These are phyloP conservation scores for Piromyces finnis DNA, from an alignment of 192 early-diverging fungal genomes.

Conservation along the genomic window DNA sequence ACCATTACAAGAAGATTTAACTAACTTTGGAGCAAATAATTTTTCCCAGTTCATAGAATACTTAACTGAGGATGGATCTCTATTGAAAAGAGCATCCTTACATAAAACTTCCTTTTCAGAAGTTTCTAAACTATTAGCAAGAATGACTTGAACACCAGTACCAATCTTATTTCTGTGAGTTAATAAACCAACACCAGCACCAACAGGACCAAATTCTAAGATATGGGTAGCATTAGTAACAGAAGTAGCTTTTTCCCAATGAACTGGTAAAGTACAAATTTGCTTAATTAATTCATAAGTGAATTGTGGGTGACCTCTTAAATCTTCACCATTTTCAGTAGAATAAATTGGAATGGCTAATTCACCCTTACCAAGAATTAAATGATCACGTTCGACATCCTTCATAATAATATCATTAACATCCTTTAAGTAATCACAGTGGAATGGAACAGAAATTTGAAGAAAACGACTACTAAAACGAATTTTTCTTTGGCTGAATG, in stretches of 20 bases:
- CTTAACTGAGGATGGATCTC: slow-evolving; percentile 46
- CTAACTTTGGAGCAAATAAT: slow-evolving; percentile 67
- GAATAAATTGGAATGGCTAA: slow-evolving; percentile 61
- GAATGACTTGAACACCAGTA: slow-evolving; percentile 53
- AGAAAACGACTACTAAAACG: slow-evolving; percentile 82
- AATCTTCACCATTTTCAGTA: slow-evolving; percentile 42
- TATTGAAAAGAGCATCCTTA: slow-evolving; percentile 61
- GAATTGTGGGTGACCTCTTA: slow-evolving; percentile 45
- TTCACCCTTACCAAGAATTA: slow-evolving; percentile 41
- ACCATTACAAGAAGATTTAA: slow-evolving; percentile 43
- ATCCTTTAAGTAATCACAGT: slow-evolving; percentile 54
- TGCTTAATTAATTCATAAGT: slow-evolving; percentile 35
- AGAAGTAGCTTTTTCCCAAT: slow-evolving; percentile 53
- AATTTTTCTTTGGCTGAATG: slow-evolving; percentile 73
- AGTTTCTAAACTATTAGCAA: slow-evolving; percentile 47
- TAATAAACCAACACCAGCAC: slow-evolving; percentile 63
- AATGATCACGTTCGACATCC: slow-evolving; percentile 45
- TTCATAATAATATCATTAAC: slow-evolving; percentile 41
- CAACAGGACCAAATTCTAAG: slow-evolving; percentile 86
- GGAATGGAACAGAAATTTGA: slow-evolving; percentile 84
- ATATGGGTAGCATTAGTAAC: slow-evolving; percentile 54
- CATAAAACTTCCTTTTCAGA: slow-evolving; percentile 42
- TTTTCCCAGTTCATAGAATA: slow-evolving; percentile 71
- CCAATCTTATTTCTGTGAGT: slow-evolving; percentile 80
- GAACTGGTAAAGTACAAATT: slow-evolving; percentile 47